Evolutionary conservation across 345 rosid species (phyloP), one percentile per base, ranked within the genome.

Genomic region (Salix dunnii): DNA sequence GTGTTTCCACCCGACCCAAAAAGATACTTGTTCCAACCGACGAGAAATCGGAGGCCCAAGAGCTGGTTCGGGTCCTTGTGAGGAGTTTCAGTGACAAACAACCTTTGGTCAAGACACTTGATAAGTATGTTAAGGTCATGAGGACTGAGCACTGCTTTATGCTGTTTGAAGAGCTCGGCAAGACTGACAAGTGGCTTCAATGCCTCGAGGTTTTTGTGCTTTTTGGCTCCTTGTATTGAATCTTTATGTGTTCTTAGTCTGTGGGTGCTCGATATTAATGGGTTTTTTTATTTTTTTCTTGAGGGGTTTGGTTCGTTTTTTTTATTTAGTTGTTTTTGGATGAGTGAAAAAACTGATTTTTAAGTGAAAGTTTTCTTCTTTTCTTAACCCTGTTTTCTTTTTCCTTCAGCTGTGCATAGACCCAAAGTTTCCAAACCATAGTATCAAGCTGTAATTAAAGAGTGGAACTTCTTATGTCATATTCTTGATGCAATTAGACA

Each of bases 91-190:
- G 86, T 63, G 90, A 81, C 14, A 90, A 82, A 73, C 92, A 88
- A 78, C 94, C 97, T 49, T 58, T 92, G 35, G 83, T 88, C 51
- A 90, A 85, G 90, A 91, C 93, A 3, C 86, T 92, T 73, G 86
- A 86, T 71, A 92, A 89, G 82, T 86, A 87, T 75, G 97, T 91
- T 16, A 86, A 84, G 78, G 82, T 88, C 43, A 86, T 92, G 71
- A 85, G 97, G 77, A 84, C 90, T 27, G 91, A 92, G 42, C 97
- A 95, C 78, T 91, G 99, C 76, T 92, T 95, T 72, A 71, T 90
- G 72, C 89, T 94, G 73, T 94, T 94, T 77, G 98, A 94, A 83
- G 97, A 94, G 86, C 97, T 94, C 67, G 98, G 97, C 20, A 91
- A 83, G 87, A 63, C 80, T 43, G 97, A 90, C 36, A 89, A 91